Percentiles rank a stretch among this genome's conserved stretches.
These are phyloP conservation scores for Penicillium antarcticum DNA, from an alignment of 495 filamentous ascomycete species.

Conservation along the genomic window DNA sequence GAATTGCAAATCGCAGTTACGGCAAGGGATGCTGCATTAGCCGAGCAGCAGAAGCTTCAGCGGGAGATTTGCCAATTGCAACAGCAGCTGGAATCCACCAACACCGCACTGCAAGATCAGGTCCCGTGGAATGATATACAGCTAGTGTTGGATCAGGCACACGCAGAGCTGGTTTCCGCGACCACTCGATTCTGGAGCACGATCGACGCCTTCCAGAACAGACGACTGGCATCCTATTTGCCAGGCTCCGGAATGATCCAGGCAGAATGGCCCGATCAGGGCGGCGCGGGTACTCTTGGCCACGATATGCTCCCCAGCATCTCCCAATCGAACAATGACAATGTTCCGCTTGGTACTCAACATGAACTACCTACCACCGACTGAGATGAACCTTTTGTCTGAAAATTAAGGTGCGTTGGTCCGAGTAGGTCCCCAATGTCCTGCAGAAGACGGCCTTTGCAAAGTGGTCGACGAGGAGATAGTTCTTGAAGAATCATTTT, in stretches of 20 bases:
- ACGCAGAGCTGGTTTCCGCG: conserved; percentile 8
- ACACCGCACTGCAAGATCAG: conserved; percentile 8
- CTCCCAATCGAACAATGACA: not conserved
- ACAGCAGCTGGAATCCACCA: conserved; percentile 12
- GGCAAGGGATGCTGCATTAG: not conserved
- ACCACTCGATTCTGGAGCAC: conserved; percentile 9
- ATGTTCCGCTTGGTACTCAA: not conserved
- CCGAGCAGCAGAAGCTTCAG: conserved; percentile 1
- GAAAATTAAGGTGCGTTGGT: too few relatives aligned
- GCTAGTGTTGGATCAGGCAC: conserved; percentile 9
- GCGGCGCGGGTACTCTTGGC: not conserved
- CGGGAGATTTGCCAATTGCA: conserved; percentile 5
- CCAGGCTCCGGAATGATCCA: conserved; percentile 12
- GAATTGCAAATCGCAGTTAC: not conserved
- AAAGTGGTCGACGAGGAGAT: too few relatives aligned
- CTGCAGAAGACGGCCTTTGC: too few relatives aligned
- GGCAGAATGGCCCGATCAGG: conserved; percentile 1
- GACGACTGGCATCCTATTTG: conserved; percentile 11
- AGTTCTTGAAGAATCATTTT: too few relatives aligned
- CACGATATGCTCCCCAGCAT: not conserved
- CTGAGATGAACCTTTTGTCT: too few relatives aligned
- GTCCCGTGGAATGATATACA: conserved; percentile 14
- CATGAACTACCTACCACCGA: not conserved
- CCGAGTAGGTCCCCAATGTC: too few relatives aligned
- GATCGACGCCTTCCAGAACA: conserved; percentile 9